Percentiles rank a stretch among this genome's conserved stretches.
Conservation (phyloP, 805 yeast species). For the Wickerhamiella azyma region DNA sequence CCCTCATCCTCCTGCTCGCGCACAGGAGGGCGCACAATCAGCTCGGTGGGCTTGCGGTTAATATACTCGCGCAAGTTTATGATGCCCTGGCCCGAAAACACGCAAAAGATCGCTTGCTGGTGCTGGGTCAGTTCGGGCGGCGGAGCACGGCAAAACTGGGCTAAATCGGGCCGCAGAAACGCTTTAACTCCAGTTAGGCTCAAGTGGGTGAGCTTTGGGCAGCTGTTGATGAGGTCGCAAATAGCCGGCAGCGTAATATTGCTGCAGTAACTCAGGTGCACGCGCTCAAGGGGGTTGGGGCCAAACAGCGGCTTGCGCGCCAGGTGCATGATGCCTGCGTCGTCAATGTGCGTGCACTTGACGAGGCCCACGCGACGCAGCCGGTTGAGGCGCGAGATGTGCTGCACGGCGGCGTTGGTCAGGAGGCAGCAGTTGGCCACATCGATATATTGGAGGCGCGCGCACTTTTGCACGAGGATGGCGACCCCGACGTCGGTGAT, state of each 20-base stretch:
- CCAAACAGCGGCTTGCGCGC: conserved; percentile 37
- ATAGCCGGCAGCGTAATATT: conserved; percentile 69
- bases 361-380: conserved; percentile 86
- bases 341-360: conserved; percentile 78
- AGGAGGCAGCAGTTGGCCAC: conserved; percentile 87
- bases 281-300: conserved; percentile 78
- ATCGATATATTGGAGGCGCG: conserved; percentile 81
- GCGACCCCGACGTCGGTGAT: conserved; percentile 83
- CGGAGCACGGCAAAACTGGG: conserved; percentile 78
- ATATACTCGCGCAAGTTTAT: conserved; percentile 58
- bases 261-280: conserved; percentile 84
- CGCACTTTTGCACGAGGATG: conserved; percentile 59
- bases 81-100: conserved; percentile 85
- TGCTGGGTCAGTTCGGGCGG: conserved; percentile 83
- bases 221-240: conserved; percentile 53
- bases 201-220: conserved; percentile 79
- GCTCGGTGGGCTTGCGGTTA: conserved; percentile 20
- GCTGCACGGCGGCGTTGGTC: conserved; percentile 69
- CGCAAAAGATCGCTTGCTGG: conserved; percentile 80
- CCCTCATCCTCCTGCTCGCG: no score
- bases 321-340: conserved; percentile 62
- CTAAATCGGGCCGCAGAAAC: conserved; percentile 66
- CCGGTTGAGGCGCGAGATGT: conserved; percentile 61
- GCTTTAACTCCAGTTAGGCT: conserved; percentile 85
- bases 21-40: background rate